These are phyloP conservation scores for Polygonum maritimum DNA, from an alignment of 148 eudicot species.

Conservation along the genomic window DNA sequence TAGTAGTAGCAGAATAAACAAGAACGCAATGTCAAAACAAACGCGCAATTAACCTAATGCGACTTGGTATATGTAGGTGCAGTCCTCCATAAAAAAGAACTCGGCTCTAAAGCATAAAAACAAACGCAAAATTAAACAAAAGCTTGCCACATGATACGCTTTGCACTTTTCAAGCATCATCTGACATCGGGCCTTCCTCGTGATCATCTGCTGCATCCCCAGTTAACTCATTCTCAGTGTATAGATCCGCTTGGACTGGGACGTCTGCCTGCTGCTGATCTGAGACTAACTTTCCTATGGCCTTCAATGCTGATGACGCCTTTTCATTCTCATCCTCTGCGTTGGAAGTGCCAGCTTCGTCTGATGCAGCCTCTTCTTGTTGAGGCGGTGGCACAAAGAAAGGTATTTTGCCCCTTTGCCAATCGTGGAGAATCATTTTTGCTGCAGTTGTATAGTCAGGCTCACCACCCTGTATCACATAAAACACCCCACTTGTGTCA, in stretches of 20 bases:
- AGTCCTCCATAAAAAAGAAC: not conserved
- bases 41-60: too few relatives aligned
- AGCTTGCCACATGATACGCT: not conserved
- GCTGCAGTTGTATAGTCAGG: constrained; percentile 81
- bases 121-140: not conserved
- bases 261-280: constrained; percentile 61
- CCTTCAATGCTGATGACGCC: constrained; percentile 51
- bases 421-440: constrained; percentile 84
- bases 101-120: not conserved
- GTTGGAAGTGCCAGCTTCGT: constrained; percentile 17
- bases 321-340: constrained; percentile 27
- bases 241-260: constrained; percentile 68
- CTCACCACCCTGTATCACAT: constrained; percentile 58
- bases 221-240: constrained; percentile 48
- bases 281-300: constrained; percentile 58
- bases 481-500: not conserved
- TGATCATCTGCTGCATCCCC: constrained; percentile 32
- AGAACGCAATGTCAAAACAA: too few relatives aligned
- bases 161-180: not conserved
- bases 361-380: constrained; percentile 22
- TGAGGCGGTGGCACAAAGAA: constrained; percentile 80
- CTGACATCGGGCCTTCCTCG: constrained; percentile 6
- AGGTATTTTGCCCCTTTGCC: constrained; percentile 96
- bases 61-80: not conserved
- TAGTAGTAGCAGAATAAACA: too few relatives aligned